Evolutionary conservation across 371 early-diverging fungal species (phyloP).

Genomic region (Apophysomyces ossiformis): DNA sequence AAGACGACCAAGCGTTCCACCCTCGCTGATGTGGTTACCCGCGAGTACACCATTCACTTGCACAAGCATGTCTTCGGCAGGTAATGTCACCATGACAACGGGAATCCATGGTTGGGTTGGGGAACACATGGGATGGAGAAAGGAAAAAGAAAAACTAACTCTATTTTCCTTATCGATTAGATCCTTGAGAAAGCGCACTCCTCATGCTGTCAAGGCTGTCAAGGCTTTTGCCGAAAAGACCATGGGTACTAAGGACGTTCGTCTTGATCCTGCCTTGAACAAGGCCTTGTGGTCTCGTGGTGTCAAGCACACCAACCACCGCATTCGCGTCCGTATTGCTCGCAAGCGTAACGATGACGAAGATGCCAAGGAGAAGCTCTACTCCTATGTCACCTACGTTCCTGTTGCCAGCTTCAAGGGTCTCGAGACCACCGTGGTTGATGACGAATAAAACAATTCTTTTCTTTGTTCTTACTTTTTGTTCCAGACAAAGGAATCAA

Average conservation of each 20-base stretch:
- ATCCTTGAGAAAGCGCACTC: conserved; percentile 94
- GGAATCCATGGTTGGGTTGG: too few relatives aligned
- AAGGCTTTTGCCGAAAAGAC: conserved; percentile 80
- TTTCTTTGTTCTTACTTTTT: too few relatives aligned
- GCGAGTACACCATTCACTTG: conserved; percentile 93
- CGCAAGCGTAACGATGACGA: conserved; percentile 93
- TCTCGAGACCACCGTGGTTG: conserved; percentile 24
- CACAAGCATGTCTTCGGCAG: conserved; percentile 77
- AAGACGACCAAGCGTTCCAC: conserved; percentile 59
- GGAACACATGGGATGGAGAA: too few relatives aligned
- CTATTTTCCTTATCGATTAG: conserved; percentile 26
- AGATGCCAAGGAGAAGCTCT: conserved; percentile 91
- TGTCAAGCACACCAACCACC: conserved; percentile 87
- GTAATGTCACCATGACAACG: neutral
- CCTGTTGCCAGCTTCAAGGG: conserved; percentile 85
- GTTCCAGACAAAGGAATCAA: too few relatives aligned
- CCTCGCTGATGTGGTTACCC: conserved; percentile 74
- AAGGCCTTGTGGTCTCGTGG: conserved; percentile 86
- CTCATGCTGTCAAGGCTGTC: conserved; percentile 90
- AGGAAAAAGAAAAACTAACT: too few relatives aligned
- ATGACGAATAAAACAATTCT: conserved; percentile 9
- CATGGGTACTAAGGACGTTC: conserved; percentile 88
- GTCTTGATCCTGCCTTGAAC: conserved; percentile 77
- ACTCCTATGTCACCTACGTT: conserved; percentile 86
- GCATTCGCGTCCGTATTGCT: conserved; percentile 89